phyloP scores from a whole-genome alignment of 2,329 filamentous ascomycete genomes.

The Lecanicillium sp. region DNA sequence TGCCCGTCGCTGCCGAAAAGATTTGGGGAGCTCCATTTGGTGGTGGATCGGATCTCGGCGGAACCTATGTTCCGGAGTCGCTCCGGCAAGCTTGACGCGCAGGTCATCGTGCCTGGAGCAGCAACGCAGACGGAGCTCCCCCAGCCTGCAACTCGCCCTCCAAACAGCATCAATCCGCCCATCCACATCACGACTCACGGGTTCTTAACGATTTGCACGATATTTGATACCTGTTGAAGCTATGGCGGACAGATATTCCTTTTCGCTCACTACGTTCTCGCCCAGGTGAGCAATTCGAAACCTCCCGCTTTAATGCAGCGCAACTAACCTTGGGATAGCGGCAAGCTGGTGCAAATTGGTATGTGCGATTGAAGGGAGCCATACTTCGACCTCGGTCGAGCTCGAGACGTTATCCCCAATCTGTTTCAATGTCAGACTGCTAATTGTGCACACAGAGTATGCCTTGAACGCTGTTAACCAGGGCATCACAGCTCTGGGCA shows the following conservation, averaged over 20 bases:
- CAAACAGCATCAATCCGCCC: constrained; percentile 14
- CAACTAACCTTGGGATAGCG: constrained; percentile 56
- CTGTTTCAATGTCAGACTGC: constrained; percentile 14
- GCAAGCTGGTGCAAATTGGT: constrained; percentile 98
- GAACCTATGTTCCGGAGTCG: constrained; percentile 8
- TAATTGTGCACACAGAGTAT: constrained; percentile 65
- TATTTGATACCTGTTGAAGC: constrained; percentile 22
- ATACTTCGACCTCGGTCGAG: neutral
- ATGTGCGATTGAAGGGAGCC: constrained; percentile 17
- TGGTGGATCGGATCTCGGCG: constrained; percentile 9
- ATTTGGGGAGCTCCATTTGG: constrained; percentile 2
- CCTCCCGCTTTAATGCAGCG: constrained; percentile 20
- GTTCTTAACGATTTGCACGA: constrained; percentile 1
- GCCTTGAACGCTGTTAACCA: constrained; percentile 98
- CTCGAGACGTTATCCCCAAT: too few species aligned
- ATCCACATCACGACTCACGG: constrained; percentile 10
- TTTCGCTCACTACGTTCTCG: constrained; percentile 98
- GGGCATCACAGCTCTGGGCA: constrained; percentile 94
- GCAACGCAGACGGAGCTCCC: constrained; percentile 8
- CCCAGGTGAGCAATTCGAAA: constrained; percentile 67
- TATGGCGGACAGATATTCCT: constrained; percentile 99
- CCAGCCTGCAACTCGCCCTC: constrained; percentile 13
- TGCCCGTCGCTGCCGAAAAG: constrained; percentile 6
- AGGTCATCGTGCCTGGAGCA: constrained; percentile 17
- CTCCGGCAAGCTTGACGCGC: constrained; percentile 15